A percentile compares a stretch with the other conserved stretches of the same genome.
Conservation (phyloP, 2,329 filamentous ascomycete species). For the Mollisia scopiformis region DNA sequence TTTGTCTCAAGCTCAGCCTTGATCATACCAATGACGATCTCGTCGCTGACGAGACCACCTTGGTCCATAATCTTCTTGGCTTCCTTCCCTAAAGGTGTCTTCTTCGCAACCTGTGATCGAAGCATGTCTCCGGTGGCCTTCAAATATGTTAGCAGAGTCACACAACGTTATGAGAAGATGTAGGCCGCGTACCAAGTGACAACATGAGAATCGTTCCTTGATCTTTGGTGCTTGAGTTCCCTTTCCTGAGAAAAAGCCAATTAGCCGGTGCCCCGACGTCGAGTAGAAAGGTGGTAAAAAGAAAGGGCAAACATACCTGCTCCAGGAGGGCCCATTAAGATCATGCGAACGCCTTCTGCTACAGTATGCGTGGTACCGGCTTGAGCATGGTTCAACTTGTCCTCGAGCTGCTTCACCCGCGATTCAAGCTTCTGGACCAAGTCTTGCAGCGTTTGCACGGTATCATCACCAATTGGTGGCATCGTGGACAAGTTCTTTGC, state of each 20-base stretch:
- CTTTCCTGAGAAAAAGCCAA: constrained; percentile 69
- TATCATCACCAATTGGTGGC: constrained; percentile 84
- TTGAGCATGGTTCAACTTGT: constrained; percentile 59
- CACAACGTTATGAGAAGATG: not conserved
- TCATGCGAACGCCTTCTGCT: constrained; percentile 83
- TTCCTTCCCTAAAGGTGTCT: constrained; percentile 90
- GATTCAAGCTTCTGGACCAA: constrained; percentile 82
- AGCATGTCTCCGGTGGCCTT: constrained; percentile 99
- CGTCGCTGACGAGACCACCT: constrained; percentile 95
- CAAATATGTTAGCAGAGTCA: constrained; percentile 28
- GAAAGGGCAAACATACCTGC: constrained; percentile 69
- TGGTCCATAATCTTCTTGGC: constrained; percentile 99
- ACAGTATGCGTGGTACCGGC: constrained; percentile 55
- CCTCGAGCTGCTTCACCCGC: constrained; percentile 84
- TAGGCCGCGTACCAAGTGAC: constrained; percentile 77
- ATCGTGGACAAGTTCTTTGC: constrained; percentile 56
- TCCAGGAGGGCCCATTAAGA: constrained; percentile 95
- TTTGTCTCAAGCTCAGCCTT: constrained; percentile 95
- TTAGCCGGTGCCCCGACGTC: constrained; percentile 26
- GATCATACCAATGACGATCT: constrained; percentile 99
- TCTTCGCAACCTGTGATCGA: constrained; percentile 95
- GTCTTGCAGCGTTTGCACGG: constrained; percentile 80
- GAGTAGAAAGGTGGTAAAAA: constrained; percentile 3
- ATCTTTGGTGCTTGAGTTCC: constrained; percentile 97
- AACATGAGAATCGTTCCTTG: constrained; percentile 97